phyloP scores from a whole-genome alignment of 2,329 filamentous ascomycete species.

The Cladosporium sp. region DNA sequence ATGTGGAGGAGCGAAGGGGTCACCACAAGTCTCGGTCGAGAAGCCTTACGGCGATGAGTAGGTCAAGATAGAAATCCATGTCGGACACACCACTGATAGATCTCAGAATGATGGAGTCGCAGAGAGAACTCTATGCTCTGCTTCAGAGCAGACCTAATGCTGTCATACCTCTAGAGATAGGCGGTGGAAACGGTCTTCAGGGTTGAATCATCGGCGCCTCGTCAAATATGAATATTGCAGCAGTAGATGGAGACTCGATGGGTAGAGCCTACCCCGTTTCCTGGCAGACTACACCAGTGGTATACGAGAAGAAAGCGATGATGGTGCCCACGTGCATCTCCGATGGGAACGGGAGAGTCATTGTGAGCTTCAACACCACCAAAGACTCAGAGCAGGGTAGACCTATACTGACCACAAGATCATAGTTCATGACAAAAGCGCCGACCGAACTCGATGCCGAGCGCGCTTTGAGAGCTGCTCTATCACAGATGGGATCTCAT shows the following conservation, averaged over 20 bases:
- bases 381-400: not conserved
- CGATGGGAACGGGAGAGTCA: constrained; percentile 40
- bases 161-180: constrained; percentile 43
- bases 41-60: constrained; percentile 40
- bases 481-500: constrained; percentile 34
- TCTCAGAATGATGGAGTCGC: constrained; percentile 34
- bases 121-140: constrained; percentile 32
- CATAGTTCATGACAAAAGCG: constrained; percentile 33
- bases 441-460: constrained; percentile 37
- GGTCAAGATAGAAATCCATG: not conserved
- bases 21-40: constrained; percentile 38
- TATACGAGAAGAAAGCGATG: constrained; percentile 39
- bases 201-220: constrained; percentile 36
- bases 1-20: constrained; percentile 43
- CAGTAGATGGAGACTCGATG: constrained; percentile 47
- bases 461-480: constrained; percentile 33
- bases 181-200: constrained; percentile 44
- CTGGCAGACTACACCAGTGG: constrained; percentile 42
- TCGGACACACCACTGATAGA: not conserved
- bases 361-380: constrained; percentile 11
- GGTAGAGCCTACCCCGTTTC: constrained; percentile 45
- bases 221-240: constrained; percentile 38
- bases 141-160: constrained; percentile 33
- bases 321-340: constrained; percentile 37
- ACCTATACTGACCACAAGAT: not conserved